Conservation (phyloP, 108 stramenopile genomes). For the Aurantiochytrium sp. region DNA sequence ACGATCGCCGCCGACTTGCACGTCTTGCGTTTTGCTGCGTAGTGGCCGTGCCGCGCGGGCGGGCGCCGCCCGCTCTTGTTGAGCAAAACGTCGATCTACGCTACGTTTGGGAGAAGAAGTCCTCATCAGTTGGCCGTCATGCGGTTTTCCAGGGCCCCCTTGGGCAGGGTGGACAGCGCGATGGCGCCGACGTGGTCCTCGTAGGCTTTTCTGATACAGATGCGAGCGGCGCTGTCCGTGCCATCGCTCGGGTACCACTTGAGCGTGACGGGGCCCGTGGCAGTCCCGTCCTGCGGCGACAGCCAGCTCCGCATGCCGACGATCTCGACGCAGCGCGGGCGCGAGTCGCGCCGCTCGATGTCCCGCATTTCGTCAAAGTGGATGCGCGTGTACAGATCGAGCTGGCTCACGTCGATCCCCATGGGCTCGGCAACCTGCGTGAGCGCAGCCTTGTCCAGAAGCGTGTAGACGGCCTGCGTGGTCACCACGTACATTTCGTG, state of each 20-base stretch:
- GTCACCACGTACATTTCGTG: background rate
- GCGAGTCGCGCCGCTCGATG: background rate
- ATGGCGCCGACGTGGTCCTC: background rate
- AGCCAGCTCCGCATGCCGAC: no score
- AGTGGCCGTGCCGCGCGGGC: no score
- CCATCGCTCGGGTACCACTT: background rate
- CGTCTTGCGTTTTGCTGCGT: no score
- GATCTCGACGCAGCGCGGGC: no score
- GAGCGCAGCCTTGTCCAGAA: background rate
- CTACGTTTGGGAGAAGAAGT: no score
- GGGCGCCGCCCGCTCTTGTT: no score
- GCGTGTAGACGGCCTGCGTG: background rate
- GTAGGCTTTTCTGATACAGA: background rate
- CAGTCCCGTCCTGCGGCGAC: background rate
- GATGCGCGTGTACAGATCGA: background rate
- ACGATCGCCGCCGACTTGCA: no score
- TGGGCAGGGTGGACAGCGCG: background rate
- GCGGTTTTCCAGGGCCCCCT: background rate
- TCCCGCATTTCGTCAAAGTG: background rate
- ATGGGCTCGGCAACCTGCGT: background rate
- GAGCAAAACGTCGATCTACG: background rate
- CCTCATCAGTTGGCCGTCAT: background rate
- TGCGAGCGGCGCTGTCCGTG: background rate
- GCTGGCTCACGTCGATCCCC: background rate
- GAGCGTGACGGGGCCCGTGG: background rate